Conservation (phyloP, 2,329 filamentous ascomycete genomes). For the Bipolaris victoriae region DNA sequence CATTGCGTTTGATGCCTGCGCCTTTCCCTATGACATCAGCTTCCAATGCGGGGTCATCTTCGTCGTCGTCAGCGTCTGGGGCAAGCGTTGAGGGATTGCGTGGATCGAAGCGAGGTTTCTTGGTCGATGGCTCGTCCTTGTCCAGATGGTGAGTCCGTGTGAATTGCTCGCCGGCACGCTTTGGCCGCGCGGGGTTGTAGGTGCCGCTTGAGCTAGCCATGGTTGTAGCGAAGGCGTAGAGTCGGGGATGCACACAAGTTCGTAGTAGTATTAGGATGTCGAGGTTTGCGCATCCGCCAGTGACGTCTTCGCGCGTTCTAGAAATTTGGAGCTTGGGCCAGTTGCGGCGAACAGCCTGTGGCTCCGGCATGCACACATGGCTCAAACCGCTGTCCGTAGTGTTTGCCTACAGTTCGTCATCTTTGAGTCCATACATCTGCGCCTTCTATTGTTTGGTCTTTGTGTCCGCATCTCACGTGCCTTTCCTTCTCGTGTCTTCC, state of each 20-base stretch:
- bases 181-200: constrained; percentile 70
- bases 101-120: constrained; percentile 90
- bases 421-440: constrained; percentile 1
- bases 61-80: constrained; percentile 76
- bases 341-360: constrained; percentile 8
- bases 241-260: background rate
- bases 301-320: constrained; percentile 23
- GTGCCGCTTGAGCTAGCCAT: constrained; percentile 41
- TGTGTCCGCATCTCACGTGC: constrained; percentile 15
- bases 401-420: constrained; percentile 19
- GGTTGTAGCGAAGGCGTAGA: background rate
- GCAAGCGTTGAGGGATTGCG: constrained; percentile 93
- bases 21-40: constrained; percentile 87
- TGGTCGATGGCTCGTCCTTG: constrained; percentile 60
- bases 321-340: constrained; percentile 31
- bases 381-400: constrained; percentile 27
- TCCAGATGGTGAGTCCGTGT: constrained; percentile 74
- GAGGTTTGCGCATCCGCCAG: background rate
- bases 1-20: constrained; percentile 82
- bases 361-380: constrained; percentile 17
- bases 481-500: background rate
- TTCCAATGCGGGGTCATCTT: constrained; percentile 78
- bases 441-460: constrained; percentile 22
- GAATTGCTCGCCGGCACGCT: constrained; percentile 82
- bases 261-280: background rate